Percentiles rank a stretch among this genome's conserved stretches.
Evolutionary conservation across 73 alveolate species (phyloP).

Genomic region (Tetrahymena malaccensis): DNA sequence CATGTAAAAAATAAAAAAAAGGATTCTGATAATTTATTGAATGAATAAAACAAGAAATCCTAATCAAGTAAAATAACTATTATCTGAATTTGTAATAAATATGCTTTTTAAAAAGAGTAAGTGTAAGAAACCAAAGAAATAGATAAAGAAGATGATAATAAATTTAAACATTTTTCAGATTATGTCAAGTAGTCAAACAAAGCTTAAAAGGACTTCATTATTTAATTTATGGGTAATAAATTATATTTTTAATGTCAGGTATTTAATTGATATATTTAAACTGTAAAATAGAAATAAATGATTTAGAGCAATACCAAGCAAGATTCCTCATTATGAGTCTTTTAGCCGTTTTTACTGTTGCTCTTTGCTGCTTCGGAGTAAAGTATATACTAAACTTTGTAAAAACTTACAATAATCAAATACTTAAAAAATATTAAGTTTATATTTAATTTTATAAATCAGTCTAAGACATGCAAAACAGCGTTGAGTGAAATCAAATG

Average conservation of each 20-base stretch:
- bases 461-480: not conserved
- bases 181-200: not conserved
- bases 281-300: not conserved
- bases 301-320: not conserved
- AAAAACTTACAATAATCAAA: not conserved
- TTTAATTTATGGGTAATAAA: not conserved
- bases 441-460: not conserved
- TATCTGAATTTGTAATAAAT: not conserved
- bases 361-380: not conserved
- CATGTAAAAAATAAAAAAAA: not conserved
- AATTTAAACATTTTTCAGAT: not conserved
- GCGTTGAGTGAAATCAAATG: not conserved
- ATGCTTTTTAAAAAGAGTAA: not conserved
- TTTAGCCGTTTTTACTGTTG: not conserved
- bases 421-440: not conserved
- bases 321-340: not conserved
- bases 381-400: not conserved
- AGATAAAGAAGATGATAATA: not conserved
- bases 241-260: not conserved
- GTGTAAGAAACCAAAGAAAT: not conserved
- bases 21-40: not conserved
- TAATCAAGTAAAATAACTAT: not conserved
- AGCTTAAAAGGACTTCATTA: not conserved
- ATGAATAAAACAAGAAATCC: not conserved
- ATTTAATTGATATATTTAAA: not conserved